Base-by-base conservation (phyloP, 768 basidiomycete species). In the Lanmaoa pseudosensibilis region DNA sequence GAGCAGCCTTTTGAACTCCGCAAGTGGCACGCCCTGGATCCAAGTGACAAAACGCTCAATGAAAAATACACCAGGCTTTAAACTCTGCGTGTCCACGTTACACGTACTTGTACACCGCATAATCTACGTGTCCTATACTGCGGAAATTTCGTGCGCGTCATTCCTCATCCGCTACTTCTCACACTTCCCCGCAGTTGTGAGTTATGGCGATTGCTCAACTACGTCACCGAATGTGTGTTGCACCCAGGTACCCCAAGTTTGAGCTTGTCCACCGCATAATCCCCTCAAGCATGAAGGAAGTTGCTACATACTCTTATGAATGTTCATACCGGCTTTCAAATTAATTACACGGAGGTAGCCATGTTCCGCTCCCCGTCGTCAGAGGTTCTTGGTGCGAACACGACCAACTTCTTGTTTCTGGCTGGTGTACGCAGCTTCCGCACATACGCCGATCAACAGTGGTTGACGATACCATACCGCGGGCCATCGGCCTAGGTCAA, bases 1-100 rank as follows among this genome's bases (percentile, higher is more conserved):
- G 61, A 67, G 68, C 36, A 30, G 55, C 19, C 59, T 72, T 72
- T 71, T 54, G 59, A 73, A 74, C 71, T 72, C 71, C 71, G 71
- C 63, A 50, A 56, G 64, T 68, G 71, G 65, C 61, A 54, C 46
- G 15, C 27, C 27, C 27, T 30, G 6, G 27, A 30, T 30, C 27
- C 27, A 6, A 8, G 27, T 15, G 34, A 27, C 58, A 30, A 30
- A 30, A 30, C 27, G 27, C 33, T 15, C 37, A 32, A 27, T 54
- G 16, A 19, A 37, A 46, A 18, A 4, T 13, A 25, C 10, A 2
- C 30, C 32, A n/a, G 43, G 21, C 34, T 55, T 64, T 40, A 43
- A 47, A 40, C 21, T 21, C 36, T 50, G 38, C n/a, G 18, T 16
- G 25, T 10, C 30, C 36, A 16, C 33, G 33, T 34, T 21, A 49